Conservation (phyloP, 345 rosid genomes). For the Eucalyptus sp. region DNA sequence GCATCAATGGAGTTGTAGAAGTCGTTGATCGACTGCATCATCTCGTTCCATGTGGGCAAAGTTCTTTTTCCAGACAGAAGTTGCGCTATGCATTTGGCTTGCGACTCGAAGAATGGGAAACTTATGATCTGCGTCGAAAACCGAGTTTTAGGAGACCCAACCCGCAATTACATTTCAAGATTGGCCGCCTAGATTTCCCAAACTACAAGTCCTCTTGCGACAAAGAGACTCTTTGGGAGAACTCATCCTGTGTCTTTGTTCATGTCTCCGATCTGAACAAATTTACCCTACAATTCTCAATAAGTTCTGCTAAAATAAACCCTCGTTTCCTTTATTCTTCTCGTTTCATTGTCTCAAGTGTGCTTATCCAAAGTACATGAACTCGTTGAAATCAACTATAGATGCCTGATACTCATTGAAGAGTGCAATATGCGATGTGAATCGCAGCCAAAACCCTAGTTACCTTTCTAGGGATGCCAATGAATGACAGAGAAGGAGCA, state of each 20-base stretch:
- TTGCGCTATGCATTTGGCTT: constrained; percentile 87
- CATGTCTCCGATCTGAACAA: neutral
- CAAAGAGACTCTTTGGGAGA: neutral
- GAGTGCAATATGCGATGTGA: neutral
- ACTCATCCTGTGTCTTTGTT: neutral
- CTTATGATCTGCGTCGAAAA: constrained; percentile 51
- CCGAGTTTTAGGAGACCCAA: neutral
- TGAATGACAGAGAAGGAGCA: constrained; percentile 81
- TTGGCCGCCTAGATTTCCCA: neutral
- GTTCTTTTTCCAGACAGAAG: constrained; percentile 64
- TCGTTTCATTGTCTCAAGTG: neutral
- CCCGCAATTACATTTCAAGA: neutral
- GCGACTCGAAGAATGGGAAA: constrained; percentile 89
- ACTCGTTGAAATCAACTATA: neutral
- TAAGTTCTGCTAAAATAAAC: neutral
- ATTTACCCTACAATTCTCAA: neutral
- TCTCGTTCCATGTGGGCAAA: constrained; percentile 58
- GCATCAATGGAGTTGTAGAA: constrained; percentile 57
- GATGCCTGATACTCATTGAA: neutral
- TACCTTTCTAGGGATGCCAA: constrained; percentile 90
- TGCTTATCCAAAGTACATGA: neutral
- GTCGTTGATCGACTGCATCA: constrained; percentile 54
- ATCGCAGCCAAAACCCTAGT: neutral
- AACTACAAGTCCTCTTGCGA: neutral
- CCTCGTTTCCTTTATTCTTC: neutral